Evolutionary conservation across 768 basidiomycete species (phyloP), one percentile per base, ranked within the genome.

Genomic region (Sistotremastrum suecicum): DNA sequence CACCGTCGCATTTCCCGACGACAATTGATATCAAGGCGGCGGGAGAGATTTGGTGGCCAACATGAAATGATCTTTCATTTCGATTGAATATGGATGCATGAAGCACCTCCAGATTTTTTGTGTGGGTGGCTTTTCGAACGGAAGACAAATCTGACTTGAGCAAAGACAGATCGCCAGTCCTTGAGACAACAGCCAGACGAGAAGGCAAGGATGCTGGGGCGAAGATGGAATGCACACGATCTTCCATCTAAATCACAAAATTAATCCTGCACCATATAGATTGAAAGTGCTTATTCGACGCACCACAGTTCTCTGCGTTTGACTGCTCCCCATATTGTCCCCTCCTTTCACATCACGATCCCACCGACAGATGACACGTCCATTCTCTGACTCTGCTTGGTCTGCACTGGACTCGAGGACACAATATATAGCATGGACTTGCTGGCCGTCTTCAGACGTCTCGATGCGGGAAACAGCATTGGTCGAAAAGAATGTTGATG

Each of bases 401-500:
- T 73, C 75, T 5, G 76, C 62, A 20, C 74, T 70, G 3, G 65
- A 58, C 29, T 64, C 63, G 40, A 82, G 63, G 29, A 70, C 69
- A 1, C 71, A 70, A 54, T 78, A 85, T 7, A 74, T 83, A 12
- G 69, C 62, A 51, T 70, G 72, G 32, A 56, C 59, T 52, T 42
- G 63, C 50, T 47, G 48, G 11, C 57, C 60, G 36, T 65, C 56
- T 46, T 67, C 56, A 43, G 56, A 43, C 47, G 60, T 55, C 9
- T 44, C 31, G 46, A 56, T 58, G 31, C 63, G 52, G 36, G 73
- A 73, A 28, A 78, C 60, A 4, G 81, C 68, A 20, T 82, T 70
- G 53, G 72, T 75, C 6, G 75, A 60, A 58, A 83, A 86, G 2
- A 61, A 58, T 5, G 74, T 74, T 1, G 75, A 72, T n/a, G 80